Base-by-base conservation (phyloP, 768 basidiomycete species). In the Thelephora ganbajun region DNA sequence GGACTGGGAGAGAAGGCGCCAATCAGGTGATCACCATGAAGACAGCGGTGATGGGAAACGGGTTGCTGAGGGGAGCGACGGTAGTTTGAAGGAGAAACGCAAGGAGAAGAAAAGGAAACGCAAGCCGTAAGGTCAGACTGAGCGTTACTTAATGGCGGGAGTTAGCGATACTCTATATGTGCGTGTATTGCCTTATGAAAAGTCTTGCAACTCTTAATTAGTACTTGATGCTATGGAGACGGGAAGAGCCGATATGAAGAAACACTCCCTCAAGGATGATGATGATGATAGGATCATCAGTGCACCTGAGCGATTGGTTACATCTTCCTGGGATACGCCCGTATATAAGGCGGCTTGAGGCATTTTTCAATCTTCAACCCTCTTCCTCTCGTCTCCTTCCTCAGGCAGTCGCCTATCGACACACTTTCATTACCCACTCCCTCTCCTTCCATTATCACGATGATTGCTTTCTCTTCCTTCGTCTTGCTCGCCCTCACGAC, bases 1-100 rank as follows among this genome's bases (percentile, higher is more conserved):
- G n/a, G n/a, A n/a, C n/a, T n/a, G n/a, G 50, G 70, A 67, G 52
- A 64, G 64, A 45, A 66, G 60, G 51, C 61, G 51, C 35, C 57
- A 55, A 48, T 51, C 43, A 42, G 46, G 12, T 30, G 53, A 49
- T 3, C 52, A 37, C 6, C 53, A 51, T 5, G 41, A 7, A 2
- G 48, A 46, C 3, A 54, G n/a, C n/a, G n/a, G 45, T 9, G 50
- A 50, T 14, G 50, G 39, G 13, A 56, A 52, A 26, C 49, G 48
- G 33, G 22, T 19, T 22, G 23, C 35, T 14, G 13, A 23, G 34
- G 19, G 18, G 50, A 37, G 44, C 6, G 51, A 45, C 14, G 53
- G 50, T 33, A 45, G 50, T 33, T 58, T 62, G 56, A 61, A 61
- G 47, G 50, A 54, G 43, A 60, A 61, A 53, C 61, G 59, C 45